Evolutionary conservation across 805 yeast genomes (phyloP).

Genomic region (Hanseniaspora lindneri): DNA sequence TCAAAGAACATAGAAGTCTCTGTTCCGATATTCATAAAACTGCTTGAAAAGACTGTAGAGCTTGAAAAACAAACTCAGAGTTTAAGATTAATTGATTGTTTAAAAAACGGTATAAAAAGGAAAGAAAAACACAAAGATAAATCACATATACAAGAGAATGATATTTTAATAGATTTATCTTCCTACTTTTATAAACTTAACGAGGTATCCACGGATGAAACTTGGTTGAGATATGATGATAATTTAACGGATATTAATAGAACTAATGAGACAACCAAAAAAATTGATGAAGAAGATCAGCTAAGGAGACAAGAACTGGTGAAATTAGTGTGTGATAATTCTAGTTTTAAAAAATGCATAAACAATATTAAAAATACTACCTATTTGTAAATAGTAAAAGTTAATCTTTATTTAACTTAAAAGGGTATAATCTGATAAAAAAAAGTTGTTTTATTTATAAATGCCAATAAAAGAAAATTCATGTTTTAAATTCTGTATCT

Average conservation of each 20-base stretch:
- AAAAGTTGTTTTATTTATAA: no score
- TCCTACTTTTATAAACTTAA: constrained; percentile 4
- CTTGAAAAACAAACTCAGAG: not conserved
- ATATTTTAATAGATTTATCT: not conserved
- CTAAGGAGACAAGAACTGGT: not conserved
- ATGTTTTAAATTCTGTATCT: no score
- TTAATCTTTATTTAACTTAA: not conserved
- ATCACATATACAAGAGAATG: not conserved
- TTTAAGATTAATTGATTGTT: constrained; percentile 1
- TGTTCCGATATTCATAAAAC: not conserved
- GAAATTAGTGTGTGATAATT: not conserved
- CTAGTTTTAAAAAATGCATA: not conserved
- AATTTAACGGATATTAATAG: not conserved
- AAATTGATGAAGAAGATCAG: not conserved
- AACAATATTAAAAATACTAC: not conserved
- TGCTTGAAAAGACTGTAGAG: constrained; percentile 1
- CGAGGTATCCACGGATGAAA: not conserved
- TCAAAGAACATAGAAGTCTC: not conserved
- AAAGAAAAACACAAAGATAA: not conserved
- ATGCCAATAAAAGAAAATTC: no score
- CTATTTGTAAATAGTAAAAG: not conserved
- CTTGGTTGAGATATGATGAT: constrained; percentile 2
- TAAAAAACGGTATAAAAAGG: not conserved
- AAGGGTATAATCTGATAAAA: no score
- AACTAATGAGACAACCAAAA: not conserved